These are phyloP conservation scores for Parasitella parasitica DNA, from an alignment of 371 early-diverging fungal species.

Conservation along the genomic window DNA sequence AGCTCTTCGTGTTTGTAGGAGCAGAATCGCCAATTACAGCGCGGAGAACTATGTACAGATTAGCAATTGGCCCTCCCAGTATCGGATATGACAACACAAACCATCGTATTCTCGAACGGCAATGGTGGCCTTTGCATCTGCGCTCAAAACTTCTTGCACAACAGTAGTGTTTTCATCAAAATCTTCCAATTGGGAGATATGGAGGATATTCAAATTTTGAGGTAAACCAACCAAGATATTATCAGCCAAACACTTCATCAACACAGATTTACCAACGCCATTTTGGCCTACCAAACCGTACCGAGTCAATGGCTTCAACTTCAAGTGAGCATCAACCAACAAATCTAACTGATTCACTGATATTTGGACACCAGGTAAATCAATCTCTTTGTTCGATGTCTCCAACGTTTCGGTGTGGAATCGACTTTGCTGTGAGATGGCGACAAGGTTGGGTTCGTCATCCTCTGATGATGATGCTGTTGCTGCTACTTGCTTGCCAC, in stretches of 20 bases:
- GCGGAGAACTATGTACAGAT: conserved; percentile 31
- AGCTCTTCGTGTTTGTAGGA: not conserved
- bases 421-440: conserved; percentile 82
- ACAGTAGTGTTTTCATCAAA: conserved; percentile 52
- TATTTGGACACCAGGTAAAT: conserved; percentile 75
- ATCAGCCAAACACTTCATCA: conserved; percentile 74
- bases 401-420: conserved; percentile 83
- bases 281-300: conserved; percentile 87
- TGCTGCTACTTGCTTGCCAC: conserved; percentile 6
- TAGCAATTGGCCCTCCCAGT: not conserved
- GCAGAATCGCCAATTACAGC: conserved; percentile 33
- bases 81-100: conserved; percentile 8
- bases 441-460: conserved; percentile 56
- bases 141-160: conserved; percentile 67
- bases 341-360: conserved; percentile 61
- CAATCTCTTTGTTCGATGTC: conserved; percentile 58
- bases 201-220: conserved; percentile 70
- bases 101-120: conserved; percentile 35
- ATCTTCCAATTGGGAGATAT: conserved; percentile 74
- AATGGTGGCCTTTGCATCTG: conserved; percentile 61
- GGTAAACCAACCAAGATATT: conserved; percentile 80
- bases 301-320: conserved; percentile 58
- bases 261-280: conserved; percentile 90
- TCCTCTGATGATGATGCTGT: not conserved
- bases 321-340: conserved; percentile 65